These are phyloP conservation scores for Dactylellina drechsleri DNA, from an alignment of 2,329 filamentous ascomycete species.

Conservation along the genomic window DNA sequence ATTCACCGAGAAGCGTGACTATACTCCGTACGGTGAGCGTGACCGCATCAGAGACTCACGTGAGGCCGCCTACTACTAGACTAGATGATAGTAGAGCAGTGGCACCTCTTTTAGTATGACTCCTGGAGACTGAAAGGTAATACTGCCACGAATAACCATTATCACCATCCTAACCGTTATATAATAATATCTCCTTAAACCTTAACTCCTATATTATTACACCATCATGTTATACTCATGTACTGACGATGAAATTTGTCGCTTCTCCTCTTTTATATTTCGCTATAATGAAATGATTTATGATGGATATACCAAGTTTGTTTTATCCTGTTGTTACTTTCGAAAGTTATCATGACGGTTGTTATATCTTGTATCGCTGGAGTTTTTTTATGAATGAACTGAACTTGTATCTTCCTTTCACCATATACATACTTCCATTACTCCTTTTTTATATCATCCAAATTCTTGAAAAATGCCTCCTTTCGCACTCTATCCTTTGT, in stretches of 20 bases:
- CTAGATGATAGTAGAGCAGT: constrained; percentile 10
- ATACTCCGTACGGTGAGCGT: constrained; percentile 52
- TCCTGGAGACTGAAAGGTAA: no score
- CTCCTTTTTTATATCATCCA: neutral
- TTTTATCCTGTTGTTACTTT: neutral
- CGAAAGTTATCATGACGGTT: constrained; percentile 16
- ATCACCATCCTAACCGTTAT: neutral
- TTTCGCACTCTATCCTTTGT: constrained; percentile 1
- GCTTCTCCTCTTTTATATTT: constrained; percentile 14
- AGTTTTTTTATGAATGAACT: constrained; percentile 10
- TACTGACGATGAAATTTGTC: constrained; percentile 10
- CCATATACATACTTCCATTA: constrained; percentile 26
- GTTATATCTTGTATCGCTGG: constrained; percentile 13
- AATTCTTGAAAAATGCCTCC: no score
- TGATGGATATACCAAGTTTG: constrained; percentile 54
- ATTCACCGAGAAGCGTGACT: constrained; percentile 51
- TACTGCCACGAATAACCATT: neutral
- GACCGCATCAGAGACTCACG: constrained; percentile 51
- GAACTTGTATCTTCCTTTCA: constrained; percentile 28
- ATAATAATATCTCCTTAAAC: constrained; percentile 29
- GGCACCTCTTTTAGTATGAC: no score
- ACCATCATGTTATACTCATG: constrained; percentile 25
- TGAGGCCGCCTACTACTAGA: constrained; percentile 54
- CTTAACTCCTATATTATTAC: neutral
- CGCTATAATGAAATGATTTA: constrained; percentile 51